Conservation (phyloP, 495 filamentous ascomycete species). For the Thozetella sp. region DNA sequence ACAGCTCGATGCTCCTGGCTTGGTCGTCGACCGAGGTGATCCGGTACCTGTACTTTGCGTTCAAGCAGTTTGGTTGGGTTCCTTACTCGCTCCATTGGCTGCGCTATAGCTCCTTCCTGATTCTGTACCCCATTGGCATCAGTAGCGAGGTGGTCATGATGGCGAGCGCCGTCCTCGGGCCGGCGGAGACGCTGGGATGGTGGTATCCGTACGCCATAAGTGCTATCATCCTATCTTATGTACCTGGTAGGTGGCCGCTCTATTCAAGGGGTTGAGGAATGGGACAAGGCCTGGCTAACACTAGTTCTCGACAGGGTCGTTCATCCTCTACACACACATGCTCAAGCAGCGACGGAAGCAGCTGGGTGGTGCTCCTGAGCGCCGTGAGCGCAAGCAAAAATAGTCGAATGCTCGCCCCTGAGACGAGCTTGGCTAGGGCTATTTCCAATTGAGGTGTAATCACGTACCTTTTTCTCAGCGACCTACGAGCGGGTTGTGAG, state of each 20-base stretch:
- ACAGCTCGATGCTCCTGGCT: constrained; percentile 73
- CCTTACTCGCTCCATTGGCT: constrained; percentile 77
- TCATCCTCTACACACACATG: constrained; percentile 93
- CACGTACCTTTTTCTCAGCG: no score
- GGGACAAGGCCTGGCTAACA: background rate
- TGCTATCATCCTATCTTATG: constrained; percentile 68
- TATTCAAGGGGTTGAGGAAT: constrained; percentile 2
- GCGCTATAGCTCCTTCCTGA: constrained; percentile 89
- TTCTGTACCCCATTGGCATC: constrained; percentile 92
- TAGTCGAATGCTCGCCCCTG: constrained; percentile 5
- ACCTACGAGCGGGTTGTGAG: no score
- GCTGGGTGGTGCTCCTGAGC: constrained; percentile 58
- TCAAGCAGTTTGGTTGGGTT: constrained; percentile 60
- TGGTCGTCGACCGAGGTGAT: constrained; percentile 89
- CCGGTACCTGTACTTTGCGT: constrained; percentile 85
- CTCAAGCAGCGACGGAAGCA: constrained; percentile 81
- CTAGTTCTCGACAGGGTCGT: constrained; percentile 62
- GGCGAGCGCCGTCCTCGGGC: constrained; percentile 62
- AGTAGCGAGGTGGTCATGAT: constrained; percentile 82
- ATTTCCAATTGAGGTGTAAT: no score
- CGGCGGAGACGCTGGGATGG: constrained; percentile 47
- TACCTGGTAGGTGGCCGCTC: constrained; percentile 66
- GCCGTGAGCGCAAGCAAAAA: constrained; percentile 30
- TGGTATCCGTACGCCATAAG: constrained; percentile 62
- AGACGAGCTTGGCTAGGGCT: no score